Conservation (phyloP, 1,139 yeast species). For the Sugiyamaella novakii region DNA sequence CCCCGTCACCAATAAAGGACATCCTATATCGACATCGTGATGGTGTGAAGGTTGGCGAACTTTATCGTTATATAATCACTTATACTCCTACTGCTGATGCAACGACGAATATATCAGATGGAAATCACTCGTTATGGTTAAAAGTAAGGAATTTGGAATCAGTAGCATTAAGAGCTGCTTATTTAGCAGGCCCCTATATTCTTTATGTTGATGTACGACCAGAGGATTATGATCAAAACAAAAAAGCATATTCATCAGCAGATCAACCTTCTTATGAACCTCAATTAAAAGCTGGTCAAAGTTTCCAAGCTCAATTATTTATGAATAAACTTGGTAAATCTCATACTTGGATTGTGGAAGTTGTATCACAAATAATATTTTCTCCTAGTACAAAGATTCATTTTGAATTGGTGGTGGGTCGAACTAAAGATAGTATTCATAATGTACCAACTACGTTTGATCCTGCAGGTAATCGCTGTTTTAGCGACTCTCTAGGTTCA, state of each 20-base stretch:
- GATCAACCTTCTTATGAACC: conserved; percentile 78
- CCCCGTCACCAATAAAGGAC: too few species aligned
- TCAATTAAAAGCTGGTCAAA: conserved; percentile 68
- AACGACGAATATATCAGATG: conserved; percentile 12
- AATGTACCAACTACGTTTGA: conserved; percentile 16
- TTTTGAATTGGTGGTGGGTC: conserved; percentile 68
- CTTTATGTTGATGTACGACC: conserved; percentile 80
- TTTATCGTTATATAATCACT: conserved; percentile 53
- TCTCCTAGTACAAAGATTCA: conserved; percentile 67
- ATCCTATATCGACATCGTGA: conserved; percentile 45
- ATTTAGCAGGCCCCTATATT: conserved; percentile 87
- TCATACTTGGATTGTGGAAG: conserved; percentile 81
- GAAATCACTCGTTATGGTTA: conserved; percentile 50
- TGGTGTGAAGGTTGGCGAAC: conserved; percentile 58
- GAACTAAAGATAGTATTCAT: conserved; percentile 49
- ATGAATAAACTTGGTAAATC: conserved; percentile 50
- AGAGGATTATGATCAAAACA: conserved; percentile 59
- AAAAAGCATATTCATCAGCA: conserved; percentile 61
- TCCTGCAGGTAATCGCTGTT: background rate
- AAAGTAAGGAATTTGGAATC: conserved; percentile 74
- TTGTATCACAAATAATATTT: conserved; percentile 82
- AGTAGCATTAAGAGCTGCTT: conserved; percentile 80
- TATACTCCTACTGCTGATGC: conserved; percentile 44
- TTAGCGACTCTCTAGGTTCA: conserved; percentile 10
- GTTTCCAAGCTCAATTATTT: conserved; percentile 56